phyloP scores from a whole-genome alignment of 108 stramenopile genomes.

The Asterionellopsis glacialis region DNA sequence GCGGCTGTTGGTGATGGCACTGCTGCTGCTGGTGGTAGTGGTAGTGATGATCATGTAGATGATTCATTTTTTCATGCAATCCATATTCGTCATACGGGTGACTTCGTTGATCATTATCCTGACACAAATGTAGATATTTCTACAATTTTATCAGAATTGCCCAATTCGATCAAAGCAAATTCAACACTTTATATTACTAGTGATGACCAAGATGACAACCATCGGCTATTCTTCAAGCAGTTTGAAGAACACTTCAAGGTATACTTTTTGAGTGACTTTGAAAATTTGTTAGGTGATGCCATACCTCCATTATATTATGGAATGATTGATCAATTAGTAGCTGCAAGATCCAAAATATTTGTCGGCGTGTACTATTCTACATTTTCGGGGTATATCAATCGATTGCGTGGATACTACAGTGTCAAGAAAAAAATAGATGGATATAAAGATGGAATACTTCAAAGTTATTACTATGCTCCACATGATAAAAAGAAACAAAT shows the following conservation, averaged over 20 bases:
- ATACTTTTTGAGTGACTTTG: constrained; percentile 37
- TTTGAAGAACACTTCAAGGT: constrained; percentile 47
- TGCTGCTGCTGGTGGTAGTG: too few species aligned
- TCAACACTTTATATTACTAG: constrained; percentile 44
- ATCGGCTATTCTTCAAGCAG: constrained; percentile 59
- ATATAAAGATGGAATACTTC: constrained; percentile 37
- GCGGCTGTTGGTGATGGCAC: too few species aligned
- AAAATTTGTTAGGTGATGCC: constrained; percentile 27
- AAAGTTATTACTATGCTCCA: constrained; percentile 44
- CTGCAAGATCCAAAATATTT: constrained; percentile 33
- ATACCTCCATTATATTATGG: constrained; percentile 43
- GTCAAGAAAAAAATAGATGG: constrained; percentile 38
- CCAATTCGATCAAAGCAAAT: constrained; percentile 20
- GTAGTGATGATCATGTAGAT: constrained; percentile 19
- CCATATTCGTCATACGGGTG: constrained; percentile 34
- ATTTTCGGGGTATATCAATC: constrained; percentile 42
- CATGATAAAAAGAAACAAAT: constrained; percentile 27
- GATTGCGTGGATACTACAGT: constrained; percentile 52
- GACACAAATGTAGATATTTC: background rate
- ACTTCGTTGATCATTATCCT: background rate
- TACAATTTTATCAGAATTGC: background rate
- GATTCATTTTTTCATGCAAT: constrained; percentile 50
- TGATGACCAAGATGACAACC: constrained; percentile 31
- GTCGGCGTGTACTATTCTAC: constrained; percentile 52
- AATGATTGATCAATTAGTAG: constrained; percentile 58